These are phyloP conservation scores for Kappamyces sp. DNA, from an alignment of 192 early-diverging fungal genomes.

Conservation along the genomic window DNA sequence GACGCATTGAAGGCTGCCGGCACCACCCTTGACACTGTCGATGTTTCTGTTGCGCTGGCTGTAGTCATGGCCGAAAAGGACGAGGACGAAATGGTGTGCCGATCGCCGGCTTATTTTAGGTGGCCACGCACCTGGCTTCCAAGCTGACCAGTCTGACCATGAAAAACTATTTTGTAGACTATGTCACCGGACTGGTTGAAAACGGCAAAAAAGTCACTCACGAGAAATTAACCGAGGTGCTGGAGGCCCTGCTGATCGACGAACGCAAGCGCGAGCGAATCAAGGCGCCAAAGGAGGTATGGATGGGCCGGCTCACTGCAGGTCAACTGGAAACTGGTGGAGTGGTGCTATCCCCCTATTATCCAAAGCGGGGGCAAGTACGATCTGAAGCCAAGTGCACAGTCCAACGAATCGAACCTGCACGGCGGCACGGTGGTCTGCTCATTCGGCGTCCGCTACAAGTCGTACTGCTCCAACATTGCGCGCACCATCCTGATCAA, in stretches of 20 bases:
- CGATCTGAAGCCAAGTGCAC: conserved; percentile 74
- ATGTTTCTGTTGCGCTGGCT: conserved; percentile 67
- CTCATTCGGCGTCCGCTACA: conserved; percentile 89
- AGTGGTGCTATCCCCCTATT: conserved; percentile 90
- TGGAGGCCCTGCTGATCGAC: conserved; percentile 61
- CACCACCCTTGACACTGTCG: conserved; percentile 56
- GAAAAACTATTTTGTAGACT: conserved; percentile 78
- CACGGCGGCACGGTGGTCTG: conserved; percentile 89
- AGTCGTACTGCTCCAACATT: conserved; percentile 91
- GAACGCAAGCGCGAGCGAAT: conserved; percentile 62
- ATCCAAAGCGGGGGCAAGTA: conserved; percentile 95
- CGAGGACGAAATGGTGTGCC: conserved; percentile 73
- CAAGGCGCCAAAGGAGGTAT: conserved; percentile 63
- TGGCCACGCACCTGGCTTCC: conserved; percentile 65
- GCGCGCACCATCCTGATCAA: conserved; percentile 90
- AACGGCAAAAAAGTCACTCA: conserved; percentile 82
- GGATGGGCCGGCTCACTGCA: conserved; percentile 13
- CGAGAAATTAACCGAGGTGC: conserved; percentile 65
- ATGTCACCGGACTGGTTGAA: conserved; percentile 83
- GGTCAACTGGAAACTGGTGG: conserved; percentile 59
- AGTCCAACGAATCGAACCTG: conserved; percentile 64
- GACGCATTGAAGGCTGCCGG: conserved; percentile 45
- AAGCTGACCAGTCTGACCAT: conserved; percentile 68
- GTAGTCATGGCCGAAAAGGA: conserved; percentile 80
- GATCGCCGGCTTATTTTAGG: conserved; percentile 32